A percentile compares a stretch with the other conserved stretches of the same genome.
Conservation (phyloP, 192 early-diverging fungal genomes). For the Thamnidium elegans region DNA sequence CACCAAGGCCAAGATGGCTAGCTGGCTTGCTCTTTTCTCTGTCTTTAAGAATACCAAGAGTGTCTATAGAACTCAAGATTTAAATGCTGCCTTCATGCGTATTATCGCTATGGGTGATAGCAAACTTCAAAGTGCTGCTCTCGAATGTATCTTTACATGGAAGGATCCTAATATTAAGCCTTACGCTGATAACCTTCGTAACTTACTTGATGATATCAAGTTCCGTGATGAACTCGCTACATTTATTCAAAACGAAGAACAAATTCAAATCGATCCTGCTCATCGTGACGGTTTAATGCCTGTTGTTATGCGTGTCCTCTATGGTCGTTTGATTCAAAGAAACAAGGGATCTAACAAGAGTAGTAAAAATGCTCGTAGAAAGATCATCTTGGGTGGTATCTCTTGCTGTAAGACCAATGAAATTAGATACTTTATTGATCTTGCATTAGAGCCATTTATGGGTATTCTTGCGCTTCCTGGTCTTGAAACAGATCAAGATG, state of each 20-base stretch:
- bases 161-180: slow-evolving; percentile 61
- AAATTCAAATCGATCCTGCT: slow-evolving; percentile 55
- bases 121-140: slow-evolving; percentile 70
- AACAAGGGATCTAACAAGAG: slow-evolving; percentile 72
- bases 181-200: slow-evolving; percentile 75
- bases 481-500: slow-evolving; percentile 15
- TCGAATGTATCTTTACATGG: slow-evolving; percentile 87
- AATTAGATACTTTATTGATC: slow-evolving; percentile 67
- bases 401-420: slow-evolving; percentile 64
- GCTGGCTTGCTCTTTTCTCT: slow-evolving; percentile 63
- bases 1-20: slow-evolving; percentile 31
- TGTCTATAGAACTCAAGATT: slow-evolving; percentile 45
- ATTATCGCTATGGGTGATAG: slow-evolving; percentile 81
- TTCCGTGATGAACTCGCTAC: slow-evolving; percentile 90
- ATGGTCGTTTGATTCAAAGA: slow-evolving; percentile 84
- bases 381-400: slow-evolving; percentile 82
- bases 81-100: slow-evolving; percentile 66
- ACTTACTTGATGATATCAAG: slow-evolving; percentile 76
- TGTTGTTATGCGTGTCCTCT: slow-evolving; percentile 78
- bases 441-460: slow-evolving; percentile 81
- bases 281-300: slow-evolving; percentile 74
- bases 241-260: slow-evolving; percentile 64
- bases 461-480: slow-evolving; percentile 44
- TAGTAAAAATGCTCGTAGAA: slow-evolving; percentile 68
- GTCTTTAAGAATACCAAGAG: slow-evolving; percentile 63